Conservation (phyloP, 192 early-diverging fungal species). For the Mortierella hygrophila region DNA sequence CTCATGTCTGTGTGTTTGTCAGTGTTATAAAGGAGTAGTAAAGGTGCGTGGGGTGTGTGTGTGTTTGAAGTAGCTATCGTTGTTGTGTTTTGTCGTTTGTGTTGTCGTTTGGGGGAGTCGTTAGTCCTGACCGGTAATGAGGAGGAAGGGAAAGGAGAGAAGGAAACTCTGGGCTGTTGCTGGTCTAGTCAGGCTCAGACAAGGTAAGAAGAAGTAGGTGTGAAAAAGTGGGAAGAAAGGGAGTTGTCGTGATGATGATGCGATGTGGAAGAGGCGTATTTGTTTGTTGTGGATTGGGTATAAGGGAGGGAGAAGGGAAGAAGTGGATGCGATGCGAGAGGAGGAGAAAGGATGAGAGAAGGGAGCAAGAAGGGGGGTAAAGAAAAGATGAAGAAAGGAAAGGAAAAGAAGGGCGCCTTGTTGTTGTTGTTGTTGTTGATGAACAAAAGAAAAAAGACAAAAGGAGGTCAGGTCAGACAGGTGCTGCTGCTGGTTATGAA, state of each 20-base stretch:
- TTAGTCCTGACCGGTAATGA: neutral
- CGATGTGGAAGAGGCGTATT: neutral
- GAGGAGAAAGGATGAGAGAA: neutral
- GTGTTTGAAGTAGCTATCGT: neutral
- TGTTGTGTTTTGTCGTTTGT: neutral
- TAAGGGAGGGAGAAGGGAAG: neutral
- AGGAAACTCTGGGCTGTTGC: neutral
- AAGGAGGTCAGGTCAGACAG: neutral
- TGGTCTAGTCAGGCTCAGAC: neutral
- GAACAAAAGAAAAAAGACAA: neutral
- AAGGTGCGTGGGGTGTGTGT: neutral
- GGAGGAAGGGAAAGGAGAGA: neutral
- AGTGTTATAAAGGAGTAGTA: neutral
- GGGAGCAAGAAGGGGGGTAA: neutral
- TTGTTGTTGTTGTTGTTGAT: neutral
- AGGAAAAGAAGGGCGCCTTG: neutral
- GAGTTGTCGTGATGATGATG: neutral
- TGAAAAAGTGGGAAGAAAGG: neutral
- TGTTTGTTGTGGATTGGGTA: neutral
- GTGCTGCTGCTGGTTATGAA: neutral
- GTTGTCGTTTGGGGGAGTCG: neutral
- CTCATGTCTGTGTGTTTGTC: slow-evolving; percentile 21
- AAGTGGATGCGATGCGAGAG: no score
- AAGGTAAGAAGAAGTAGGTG: neutral
- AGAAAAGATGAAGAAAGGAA: neutral